These are phyloP conservation scores for Suillus brevipes DNA, from an alignment of 768 basidiomycete genomes.

Conservation along the genomic window DNA sequence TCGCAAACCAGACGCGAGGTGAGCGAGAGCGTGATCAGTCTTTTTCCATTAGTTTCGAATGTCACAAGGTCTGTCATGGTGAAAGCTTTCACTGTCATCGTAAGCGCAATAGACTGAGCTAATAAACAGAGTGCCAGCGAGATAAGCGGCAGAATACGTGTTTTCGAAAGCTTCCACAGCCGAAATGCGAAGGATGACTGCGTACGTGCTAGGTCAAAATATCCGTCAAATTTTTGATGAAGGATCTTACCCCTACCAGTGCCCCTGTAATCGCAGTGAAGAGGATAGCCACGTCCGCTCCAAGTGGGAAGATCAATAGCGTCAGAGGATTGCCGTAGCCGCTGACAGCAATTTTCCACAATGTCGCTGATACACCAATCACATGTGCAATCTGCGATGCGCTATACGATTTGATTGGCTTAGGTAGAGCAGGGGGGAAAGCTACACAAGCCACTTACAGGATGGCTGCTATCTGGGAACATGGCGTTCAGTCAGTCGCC, in stretches of 20 bases:
- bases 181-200: conserved; percentile 4
- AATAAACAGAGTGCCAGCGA: conserved; percentile 1
- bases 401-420: neutral
- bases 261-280: conserved; percentile 1
- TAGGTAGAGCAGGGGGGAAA: neutral
- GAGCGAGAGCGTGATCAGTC: neutral
- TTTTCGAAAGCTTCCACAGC: conserved; percentile 5
- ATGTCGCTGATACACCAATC: neutral
- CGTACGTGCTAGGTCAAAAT: neutral
- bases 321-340: neutral
- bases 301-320: neutral
- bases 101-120: neutral
- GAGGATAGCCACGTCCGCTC: neutral
- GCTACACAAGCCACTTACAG: conserved; percentile 3
- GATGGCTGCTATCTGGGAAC: conserved; percentile 5
- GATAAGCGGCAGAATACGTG: neutral
- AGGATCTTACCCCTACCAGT: neutral
- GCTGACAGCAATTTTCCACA: neutral
- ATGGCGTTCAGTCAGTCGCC: neutral
- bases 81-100: neutral
- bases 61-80: neutral
- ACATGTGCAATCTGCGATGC: neutral
- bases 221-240: neutral
- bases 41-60: neutral
- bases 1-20: conserved; percentile 1